Conservation (phyloP, 2,329 filamentous ascomycete species). For the Metarhizium sp. region DNA sequence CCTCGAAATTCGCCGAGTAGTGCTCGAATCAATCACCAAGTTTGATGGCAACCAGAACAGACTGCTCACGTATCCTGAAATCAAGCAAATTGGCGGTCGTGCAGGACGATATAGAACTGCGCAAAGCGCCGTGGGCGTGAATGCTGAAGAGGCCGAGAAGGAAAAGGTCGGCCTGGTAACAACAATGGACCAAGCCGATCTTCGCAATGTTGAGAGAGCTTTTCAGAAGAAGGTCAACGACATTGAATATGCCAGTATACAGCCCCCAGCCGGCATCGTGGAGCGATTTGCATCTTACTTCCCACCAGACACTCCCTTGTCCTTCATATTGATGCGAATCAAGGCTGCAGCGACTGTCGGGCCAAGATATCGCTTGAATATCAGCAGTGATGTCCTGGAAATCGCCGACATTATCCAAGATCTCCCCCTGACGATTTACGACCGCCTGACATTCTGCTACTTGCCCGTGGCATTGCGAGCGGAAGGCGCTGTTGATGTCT, state of each 20-base stretch:
- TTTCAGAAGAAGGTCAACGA: constrained; percentile 56
- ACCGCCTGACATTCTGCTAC: constrained; percentile 67
- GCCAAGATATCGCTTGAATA: constrained; percentile 56
- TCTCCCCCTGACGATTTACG: constrained; percentile 58
- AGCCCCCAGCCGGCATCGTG: constrained; percentile 61
- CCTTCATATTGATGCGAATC: constrained; percentile 70
- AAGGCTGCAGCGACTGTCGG: constrained; percentile 58
- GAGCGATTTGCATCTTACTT: constrained; percentile 76
- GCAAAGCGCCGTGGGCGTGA: constrained; percentile 19
- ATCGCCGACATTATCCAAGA: constrained; percentile 69
- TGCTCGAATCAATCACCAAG: constrained; percentile 75
- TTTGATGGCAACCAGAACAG: constrained; percentile 51
- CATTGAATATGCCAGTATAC: constrained; percentile 62
- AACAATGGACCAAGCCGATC: constrained; percentile 62
- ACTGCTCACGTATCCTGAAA: constrained; percentile 59
- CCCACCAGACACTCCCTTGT: constrained; percentile 69
- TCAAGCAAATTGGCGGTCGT: constrained; percentile 92
- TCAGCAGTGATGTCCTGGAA: constrained; percentile 48
- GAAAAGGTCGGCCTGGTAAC: constrained; percentile 66
- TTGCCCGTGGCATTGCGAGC: constrained; percentile 57
- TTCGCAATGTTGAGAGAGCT: constrained; percentile 49
- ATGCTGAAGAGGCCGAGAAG: constrained; percentile 9
- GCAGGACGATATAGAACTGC: constrained; percentile 76
- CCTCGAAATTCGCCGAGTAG: constrained; percentile 78
- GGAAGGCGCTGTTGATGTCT: constrained; percentile 32